These are phyloP conservation scores for Coniosporium tulheliwenetii DNA, from an alignment of 2,329 filamentous ascomycete species.

Conservation along the genomic window DNA sequence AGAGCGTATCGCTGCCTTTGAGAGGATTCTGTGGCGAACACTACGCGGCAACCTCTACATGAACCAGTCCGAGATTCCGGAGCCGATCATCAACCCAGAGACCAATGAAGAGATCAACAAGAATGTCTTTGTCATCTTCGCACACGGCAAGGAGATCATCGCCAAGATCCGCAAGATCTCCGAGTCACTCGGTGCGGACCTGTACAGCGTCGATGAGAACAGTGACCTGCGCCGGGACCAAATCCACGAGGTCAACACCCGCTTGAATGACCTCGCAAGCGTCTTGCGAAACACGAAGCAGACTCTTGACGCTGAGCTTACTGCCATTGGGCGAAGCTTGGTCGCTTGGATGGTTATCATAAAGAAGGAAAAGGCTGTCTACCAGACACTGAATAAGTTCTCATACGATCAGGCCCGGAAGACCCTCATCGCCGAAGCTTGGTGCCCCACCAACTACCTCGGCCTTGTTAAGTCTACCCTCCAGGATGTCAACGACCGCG, in stretches of 20 bases:
- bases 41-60: constrained; percentile 97
- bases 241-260: constrained; percentile 92
- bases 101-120: constrained; percentile 89
- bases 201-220: constrained; percentile 97
- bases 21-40: constrained; percentile 94
- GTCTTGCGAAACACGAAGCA: constrained; percentile 91
- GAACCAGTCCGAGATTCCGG: constrained; percentile 98
- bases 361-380: constrained; percentile 96
- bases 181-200: constrained; percentile 85
- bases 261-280: constrained; percentile 77
- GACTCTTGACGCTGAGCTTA: constrained; percentile 82
- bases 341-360: constrained; percentile 96
- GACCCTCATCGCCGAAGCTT: constrained; percentile 92
- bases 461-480: constrained; percentile 81
- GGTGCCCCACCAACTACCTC: constrained; percentile 87
- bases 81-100: constrained; percentile 78
- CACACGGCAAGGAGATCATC: constrained; percentile 94
- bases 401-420: constrained; percentile 93
- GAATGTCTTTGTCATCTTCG: constrained; percentile 99
- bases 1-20: constrained; percentile 86
- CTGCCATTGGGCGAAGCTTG: constrained; percentile 81
- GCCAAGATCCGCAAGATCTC: constrained; percentile 99
- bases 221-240: constrained; percentile 89
- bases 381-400: constrained; percentile 87
- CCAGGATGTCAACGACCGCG: constrained; percentile 91